Percentiles rank a stretch among this genome's conserved stretches.
Conservation (phyloP, 352 stramenopile species). For the Poterioochromonas sp. region DNA sequence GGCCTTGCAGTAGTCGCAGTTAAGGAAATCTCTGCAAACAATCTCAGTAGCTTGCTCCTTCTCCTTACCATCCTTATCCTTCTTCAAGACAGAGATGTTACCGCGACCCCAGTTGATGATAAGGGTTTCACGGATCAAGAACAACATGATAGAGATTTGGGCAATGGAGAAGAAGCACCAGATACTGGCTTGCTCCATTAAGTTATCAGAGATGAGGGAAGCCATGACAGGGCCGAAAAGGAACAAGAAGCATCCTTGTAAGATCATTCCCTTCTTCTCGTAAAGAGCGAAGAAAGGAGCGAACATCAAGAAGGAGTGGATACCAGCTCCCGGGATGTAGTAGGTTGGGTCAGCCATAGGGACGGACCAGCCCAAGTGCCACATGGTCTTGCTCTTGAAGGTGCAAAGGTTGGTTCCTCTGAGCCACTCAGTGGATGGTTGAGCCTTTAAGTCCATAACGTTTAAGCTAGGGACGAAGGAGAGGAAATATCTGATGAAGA, state of each 20-base stretch:
- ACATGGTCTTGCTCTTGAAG: constrained; percentile 7
- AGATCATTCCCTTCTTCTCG: constrained; percentile 24
- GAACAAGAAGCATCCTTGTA: constrained; percentile 32
- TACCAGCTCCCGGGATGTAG: constrained; percentile 12
- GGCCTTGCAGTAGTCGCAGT: constrained; percentile 18
- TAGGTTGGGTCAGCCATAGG: constrained; percentile 32
- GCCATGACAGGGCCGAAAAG: constrained; percentile 12
- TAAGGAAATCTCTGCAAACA: constrained; percentile 10
- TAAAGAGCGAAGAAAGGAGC: constrained; percentile 32
- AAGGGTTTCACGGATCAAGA: constrained; percentile 13
- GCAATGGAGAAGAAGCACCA: constrained; percentile 36
- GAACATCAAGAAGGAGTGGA: constrained; percentile 37
- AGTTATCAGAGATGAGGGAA: constrained; percentile 17
- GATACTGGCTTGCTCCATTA: constrained; percentile 34
- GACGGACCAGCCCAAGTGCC: constrained; percentile 35
- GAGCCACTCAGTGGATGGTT: constrained; percentile 30
- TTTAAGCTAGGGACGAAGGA: neutral
- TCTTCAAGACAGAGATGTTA: constrained; percentile 9
- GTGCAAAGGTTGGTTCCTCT: constrained; percentile 32
- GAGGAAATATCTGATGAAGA: constrained; percentile 17
- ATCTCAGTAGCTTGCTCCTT: neutral
- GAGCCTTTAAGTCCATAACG: neutral
- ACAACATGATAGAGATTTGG: constrained; percentile 31
- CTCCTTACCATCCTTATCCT: neutral
- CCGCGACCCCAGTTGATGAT: constrained; percentile 7